These are phyloP conservation scores for Penicillium italicum DNA, from an alignment of 2,329 filamentous ascomycete species.

Conservation along the genomic window DNA sequence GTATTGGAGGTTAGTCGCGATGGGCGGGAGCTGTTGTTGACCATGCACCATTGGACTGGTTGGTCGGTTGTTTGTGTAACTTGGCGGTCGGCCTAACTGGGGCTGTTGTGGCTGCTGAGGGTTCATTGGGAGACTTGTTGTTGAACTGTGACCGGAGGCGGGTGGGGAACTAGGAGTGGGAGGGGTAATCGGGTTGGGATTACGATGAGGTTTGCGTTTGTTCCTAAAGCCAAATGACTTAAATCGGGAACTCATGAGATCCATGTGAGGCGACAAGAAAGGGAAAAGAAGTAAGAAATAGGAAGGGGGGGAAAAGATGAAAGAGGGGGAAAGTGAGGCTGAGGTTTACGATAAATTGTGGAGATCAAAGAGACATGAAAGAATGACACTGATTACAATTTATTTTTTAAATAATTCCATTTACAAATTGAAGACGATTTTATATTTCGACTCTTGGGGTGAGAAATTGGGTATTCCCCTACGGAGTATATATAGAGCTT, in stretches of 20 bases:
- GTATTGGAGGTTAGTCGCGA: conserved; percentile 54
- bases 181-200: conserved; percentile 31
- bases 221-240: conserved; percentile 49
- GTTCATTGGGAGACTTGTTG: conserved; percentile 56
- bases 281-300: neutral
- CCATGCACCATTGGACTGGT: conserved; percentile 51
- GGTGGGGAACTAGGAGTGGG: conserved; percentile 37
- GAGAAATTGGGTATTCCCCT: no score
- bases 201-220: conserved; percentile 30
- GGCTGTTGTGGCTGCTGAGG: conserved; percentile 27
- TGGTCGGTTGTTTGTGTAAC: conserved; percentile 56
- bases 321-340: conserved; percentile 16
- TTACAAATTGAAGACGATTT: no score
- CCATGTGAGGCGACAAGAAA: conserved; percentile 35
- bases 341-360: conserved; percentile 12
- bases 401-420: no score
- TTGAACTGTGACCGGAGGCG: conserved; percentile 42
- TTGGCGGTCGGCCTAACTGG: conserved; percentile 59
- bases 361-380: conserved; percentile 15
- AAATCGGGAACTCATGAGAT: conserved; percentile 52
- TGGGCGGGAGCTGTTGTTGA: conserved; percentile 49
- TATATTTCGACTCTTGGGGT: no score
- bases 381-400: neutral
- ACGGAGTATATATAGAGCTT: no score
- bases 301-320: conserved; percentile 10